These are phyloP conservation scores for Rhizopogon sp. DNA, from an alignment of 768 basidiomycete genomes.

Conservation along the genomic window DNA sequence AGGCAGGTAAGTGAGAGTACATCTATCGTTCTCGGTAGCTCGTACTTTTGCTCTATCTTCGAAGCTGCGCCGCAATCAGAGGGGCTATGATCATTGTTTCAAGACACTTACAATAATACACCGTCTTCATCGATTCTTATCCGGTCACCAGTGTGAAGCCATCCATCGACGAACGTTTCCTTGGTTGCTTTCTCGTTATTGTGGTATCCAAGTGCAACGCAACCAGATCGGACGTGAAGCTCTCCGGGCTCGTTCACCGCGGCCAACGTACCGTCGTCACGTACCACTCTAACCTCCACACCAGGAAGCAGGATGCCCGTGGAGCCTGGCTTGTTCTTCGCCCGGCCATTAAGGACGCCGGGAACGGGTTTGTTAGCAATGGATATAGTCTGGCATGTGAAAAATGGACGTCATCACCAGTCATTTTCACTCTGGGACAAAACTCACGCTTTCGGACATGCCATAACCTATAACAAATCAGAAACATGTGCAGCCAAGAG, in stretches of 20 bases:
- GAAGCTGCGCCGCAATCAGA: slow-evolving; percentile 38
- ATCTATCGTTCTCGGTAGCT: slow-evolving; percentile 13
- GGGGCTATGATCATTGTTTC: neutral
- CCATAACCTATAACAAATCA: slow-evolving; percentile 50
- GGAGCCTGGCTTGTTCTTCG: slow-evolving; percentile 35
- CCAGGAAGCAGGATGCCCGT: slow-evolving; percentile 60
- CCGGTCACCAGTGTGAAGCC: slow-evolving; percentile 72
- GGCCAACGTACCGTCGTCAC: slow-evolving; percentile 54
- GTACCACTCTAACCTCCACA: slow-evolving; percentile 56
- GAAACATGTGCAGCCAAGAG: neutral
- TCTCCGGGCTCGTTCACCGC: slow-evolving; percentile 59
- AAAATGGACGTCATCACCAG: neutral
- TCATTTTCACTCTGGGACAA: neutral
- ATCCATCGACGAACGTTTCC: slow-evolving; percentile 64
- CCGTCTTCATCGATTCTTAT: slow-evolving; percentile 58
- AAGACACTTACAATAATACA: slow-evolving; percentile 54
- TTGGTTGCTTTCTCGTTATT: slow-evolving; percentile 61
- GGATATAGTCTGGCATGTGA: slow-evolving; percentile 45
- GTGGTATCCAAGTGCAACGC: slow-evolving; percentile 67
- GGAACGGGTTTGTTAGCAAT: slow-evolving; percentile 39
- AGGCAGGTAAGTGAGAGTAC: neutral
- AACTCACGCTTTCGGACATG: slow-evolving; percentile 60
- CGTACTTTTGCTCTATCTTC: slow-evolving; percentile 72
- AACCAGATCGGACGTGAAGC: slow-evolving; percentile 51
- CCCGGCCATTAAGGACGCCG: slow-evolving; percentile 41